Base-by-base conservation (phyloP, 768 basidiomycete species). In the Hirschioporus abietinus region DNA sequence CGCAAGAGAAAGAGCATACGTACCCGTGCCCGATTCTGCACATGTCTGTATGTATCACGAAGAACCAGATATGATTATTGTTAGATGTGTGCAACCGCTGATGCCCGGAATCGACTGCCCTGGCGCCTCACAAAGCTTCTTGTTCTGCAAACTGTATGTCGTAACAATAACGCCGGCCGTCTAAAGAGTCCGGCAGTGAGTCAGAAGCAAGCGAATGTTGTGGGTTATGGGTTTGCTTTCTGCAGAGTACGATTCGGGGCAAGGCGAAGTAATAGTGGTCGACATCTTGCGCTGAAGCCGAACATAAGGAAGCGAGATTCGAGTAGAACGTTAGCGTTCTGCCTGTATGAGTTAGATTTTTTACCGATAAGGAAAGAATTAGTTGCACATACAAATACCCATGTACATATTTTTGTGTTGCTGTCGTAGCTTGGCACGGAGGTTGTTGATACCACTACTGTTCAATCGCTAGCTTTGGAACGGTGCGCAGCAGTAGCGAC, bases 131-230 rank as follows among this genome's bases (percentile, higher is more conserved):
- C 20, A 35, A 25, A 34, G 30, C 63, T 25, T 63, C 63, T 35
- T 63, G 63, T 10, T 34, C 10, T 35, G 27, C 27, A 63, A 26
- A n/a, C 63, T 63, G 10, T 63, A 63, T 34, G 63, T 63, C 27
- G 7, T 63, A 7, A 63, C 63, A 25, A 34, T 63, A 42, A 42
- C 23, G 34, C 34, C 23, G 63, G 12, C 15, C 30, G 63, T 20
- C 63, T 52, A 52, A 52, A 52, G 42, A 52, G 42, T 52, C 42
- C 42, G 42, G 12, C 12, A 12, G 42, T 3, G 42, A 15, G 42
- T 12, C 42, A 52, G 42, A 52, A 20, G 42, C 42, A 15, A 52
- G 20, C 3, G 42, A 52, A 52, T 15, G 42, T 52, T 20, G 20
- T 52, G 42, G 30, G 15, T 20, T 15, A 52, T 15, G 42, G 42